Evolutionary conservation across 2,329 filamentous ascomycete genomes (phyloP).

Genomic region (Cytospora paraplurivora): DNA sequence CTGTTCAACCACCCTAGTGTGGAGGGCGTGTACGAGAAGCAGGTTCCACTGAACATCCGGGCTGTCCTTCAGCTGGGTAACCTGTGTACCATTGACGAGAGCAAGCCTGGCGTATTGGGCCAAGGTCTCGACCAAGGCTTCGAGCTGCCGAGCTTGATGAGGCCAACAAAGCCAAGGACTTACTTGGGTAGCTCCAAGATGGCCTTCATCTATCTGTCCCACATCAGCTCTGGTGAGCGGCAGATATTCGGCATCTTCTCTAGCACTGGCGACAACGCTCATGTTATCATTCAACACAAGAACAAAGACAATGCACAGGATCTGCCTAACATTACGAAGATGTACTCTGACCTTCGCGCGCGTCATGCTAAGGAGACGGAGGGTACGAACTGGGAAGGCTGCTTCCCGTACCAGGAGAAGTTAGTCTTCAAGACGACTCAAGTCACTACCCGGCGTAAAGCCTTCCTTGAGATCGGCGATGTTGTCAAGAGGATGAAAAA

Average conservation of each 20-base stretch:
- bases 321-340: constrained; percentile 84
- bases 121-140: constrained; percentile 94
- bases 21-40: constrained; percentile 95
- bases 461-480: constrained; percentile 84
- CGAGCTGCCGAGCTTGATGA: constrained; percentile 75
- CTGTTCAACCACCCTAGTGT: constrained; percentile 92
- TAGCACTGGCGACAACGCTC: constrained; percentile 74
- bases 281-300: constrained; percentile 86
- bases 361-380: constrained; percentile 64
- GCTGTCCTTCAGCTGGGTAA: constrained; percentile 90
- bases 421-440: constrained; percentile 84
- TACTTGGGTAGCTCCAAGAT: constrained; percentile 78
- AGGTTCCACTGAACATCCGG: constrained; percentile 82
- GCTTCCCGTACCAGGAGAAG: constrained; percentile 84
- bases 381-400: constrained; percentile 73
- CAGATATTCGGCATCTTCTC: constrained; percentile 96
- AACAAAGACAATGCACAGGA: constrained; percentile 76
- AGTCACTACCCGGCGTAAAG: constrained; percentile 86
- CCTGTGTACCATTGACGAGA: constrained; percentile 89
- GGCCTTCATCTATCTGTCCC: constrained; percentile 88
- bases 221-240: constrained; percentile 85
- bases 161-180: constrained; percentile 61
- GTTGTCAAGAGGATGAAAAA: constrained; percentile 86
- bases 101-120: constrained; percentile 85
- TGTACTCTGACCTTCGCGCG: constrained; percentile 77